These are phyloP conservation scores for Solanum raphanifolium DNA, from an alignment of 257 asterid genomes.

Conservation along the genomic window DNA sequence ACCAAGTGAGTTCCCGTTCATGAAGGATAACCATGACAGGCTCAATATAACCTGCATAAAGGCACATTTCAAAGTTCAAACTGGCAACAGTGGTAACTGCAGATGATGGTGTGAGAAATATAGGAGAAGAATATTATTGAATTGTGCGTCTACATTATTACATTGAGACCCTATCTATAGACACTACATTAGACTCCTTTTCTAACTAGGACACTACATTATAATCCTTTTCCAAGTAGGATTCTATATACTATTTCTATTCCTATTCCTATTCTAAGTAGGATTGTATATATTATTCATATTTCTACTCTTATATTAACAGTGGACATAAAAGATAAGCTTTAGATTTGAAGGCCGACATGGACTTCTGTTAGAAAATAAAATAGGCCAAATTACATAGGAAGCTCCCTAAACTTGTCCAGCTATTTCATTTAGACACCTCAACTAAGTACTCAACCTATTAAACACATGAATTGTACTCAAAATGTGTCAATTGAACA, in stretches of 20 bases:
- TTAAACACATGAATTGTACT: background rate
- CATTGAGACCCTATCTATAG: background rate
- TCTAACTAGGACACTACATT: background rate
- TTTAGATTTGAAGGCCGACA: background rate
- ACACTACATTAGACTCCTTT: background rate
- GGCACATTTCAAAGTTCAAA: slow-evolving; percentile 3
- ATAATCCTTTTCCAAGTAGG: background rate
- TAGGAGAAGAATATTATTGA: background rate
- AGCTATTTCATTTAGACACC: background rate
- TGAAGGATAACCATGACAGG: slow-evolving; percentile 96
- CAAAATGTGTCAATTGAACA: background rate
- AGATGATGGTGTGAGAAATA: background rate
- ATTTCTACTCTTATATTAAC: too few relatives aligned
- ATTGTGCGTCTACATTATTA: background rate
- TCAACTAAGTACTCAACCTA: background rate
- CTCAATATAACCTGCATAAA: slow-evolving; percentile 79
- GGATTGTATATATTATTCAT: too few relatives aligned
- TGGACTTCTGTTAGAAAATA: background rate
- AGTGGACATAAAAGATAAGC: background rate
- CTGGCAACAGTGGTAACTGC: background rate
- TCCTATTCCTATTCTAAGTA: background rate
- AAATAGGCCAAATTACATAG: background rate
- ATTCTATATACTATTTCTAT: background rate
- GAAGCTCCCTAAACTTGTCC: background rate
- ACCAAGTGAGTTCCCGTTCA: slow-evolving; percentile 95